Evolutionary conservation across 208 protist genomes (phyloP).

Genomic region (Eutreptiella sp.): DNA sequence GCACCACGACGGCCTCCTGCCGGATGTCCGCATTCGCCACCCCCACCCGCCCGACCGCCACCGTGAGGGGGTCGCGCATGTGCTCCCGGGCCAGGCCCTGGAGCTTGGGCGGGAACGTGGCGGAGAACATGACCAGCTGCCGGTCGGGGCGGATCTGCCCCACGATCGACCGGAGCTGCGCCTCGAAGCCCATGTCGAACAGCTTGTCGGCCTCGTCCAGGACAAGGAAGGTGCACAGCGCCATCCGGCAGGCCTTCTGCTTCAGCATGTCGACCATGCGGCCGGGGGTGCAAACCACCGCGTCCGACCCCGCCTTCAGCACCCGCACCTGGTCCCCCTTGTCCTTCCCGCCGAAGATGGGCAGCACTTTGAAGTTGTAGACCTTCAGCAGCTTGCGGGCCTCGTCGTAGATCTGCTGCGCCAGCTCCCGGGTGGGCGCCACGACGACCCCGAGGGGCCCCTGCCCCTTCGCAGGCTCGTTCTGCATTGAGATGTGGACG

Average conservation of each 20-base stretch:
- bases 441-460: slow-evolving; percentile 71
- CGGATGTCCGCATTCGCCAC: too few relatives aligned
- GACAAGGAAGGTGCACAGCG: slow-evolving; percentile 69
- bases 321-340: not conserved
- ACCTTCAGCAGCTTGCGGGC: not conserved
- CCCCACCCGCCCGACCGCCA: too few relatives aligned
- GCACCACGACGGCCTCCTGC: too few relatives aligned
- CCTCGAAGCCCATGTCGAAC: slow-evolving; percentile 27
- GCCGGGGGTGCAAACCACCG: slow-evolving; percentile 11
- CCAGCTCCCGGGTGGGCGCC: slow-evolving; percentile 75
- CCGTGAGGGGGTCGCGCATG: slow-evolving; percentile 60
- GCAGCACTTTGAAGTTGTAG: not conserved
- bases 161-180: slow-evolving; percentile 41
- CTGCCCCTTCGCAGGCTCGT: slow-evolving; percentile 60
- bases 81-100: slow-evolving; percentile 76
- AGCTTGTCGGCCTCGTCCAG: slow-evolving; percentile 84
- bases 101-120: slow-evolving; percentile 75
- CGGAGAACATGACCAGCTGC: slow-evolving; percentile 74
- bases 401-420: slow-evolving; percentile 48
- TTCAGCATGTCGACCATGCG: slow-evolving; percentile 77
- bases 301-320: not conserved
- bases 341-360: slow-evolving; percentile 1
- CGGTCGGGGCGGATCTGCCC: slow-evolving; percentile 56
- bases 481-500: too few relatives aligned
- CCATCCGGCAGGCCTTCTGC: too few relatives aligned